Percentiles rank a stretch among this genome's conserved stretches.
These are phyloP conservation scores for Eucalyptus regnans DNA, from an alignment of 345 rosid genomes.

Conservation along the genomic window DNA sequence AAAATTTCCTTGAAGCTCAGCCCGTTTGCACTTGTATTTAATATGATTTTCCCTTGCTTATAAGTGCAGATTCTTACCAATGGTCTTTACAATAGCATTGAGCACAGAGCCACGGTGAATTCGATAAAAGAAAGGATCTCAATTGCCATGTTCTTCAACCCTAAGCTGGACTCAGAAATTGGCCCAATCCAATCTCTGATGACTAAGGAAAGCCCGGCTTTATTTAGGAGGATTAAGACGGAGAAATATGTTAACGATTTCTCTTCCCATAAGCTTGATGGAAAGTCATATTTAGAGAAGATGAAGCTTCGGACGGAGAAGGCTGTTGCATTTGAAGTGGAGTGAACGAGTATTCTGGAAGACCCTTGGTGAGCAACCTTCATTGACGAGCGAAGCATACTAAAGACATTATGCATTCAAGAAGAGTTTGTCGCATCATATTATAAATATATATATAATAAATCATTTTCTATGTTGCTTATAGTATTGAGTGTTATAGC, in stretches of 20 bases:
- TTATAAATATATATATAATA: not conserved
- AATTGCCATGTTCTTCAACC: not conserved
- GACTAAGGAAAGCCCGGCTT: not conserved
- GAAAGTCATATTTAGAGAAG: conserved; percentile 1
- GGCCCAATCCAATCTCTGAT: not conserved
- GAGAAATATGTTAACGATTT: not conserved
- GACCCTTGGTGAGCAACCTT: not conserved
- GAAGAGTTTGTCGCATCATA: not conserved
- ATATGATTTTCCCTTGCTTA: not conserved
- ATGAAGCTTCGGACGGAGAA: not conserved
- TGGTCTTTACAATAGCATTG: conserved; percentile 6
- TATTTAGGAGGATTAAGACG: not conserved
- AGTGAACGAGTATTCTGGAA: not conserved
- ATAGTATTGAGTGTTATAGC: not conserved
- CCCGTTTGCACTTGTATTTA: not conserved
- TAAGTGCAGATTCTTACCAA: not conserved
- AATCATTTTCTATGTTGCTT: not conserved
- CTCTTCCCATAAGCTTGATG: not conserved
- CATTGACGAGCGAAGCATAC: not conserved
- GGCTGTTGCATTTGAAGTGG: not conserved
- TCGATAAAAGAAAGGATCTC: not conserved
- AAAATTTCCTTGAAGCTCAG: not conserved
- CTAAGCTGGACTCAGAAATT: conserved; percentile 1
- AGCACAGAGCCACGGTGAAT: conserved; percentile 2
- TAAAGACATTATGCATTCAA: not conserved